Percentiles rank a stretch among this genome's conserved stretches.
phyloP scores from a whole-genome alignment of 345 rosid genomes.

The Excoecaria agallocha region DNA sequence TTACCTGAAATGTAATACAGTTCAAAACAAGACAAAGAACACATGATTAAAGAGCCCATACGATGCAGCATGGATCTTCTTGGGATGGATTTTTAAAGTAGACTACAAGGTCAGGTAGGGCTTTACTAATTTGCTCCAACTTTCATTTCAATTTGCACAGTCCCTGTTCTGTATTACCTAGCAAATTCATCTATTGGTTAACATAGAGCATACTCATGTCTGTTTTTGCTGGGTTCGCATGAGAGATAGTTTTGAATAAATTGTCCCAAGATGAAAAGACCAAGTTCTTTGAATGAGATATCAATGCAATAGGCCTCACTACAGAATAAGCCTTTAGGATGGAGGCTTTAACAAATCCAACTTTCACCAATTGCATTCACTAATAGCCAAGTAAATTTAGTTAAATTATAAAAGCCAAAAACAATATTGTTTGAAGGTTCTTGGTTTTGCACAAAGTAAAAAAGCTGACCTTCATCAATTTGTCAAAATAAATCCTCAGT shows the following conservation, averaged over 20 bases:
- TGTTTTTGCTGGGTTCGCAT: not conserved
- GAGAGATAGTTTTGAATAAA: not conserved
- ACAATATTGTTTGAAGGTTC: not conserved
- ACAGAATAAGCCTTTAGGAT: not conserved
- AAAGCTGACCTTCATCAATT: too few relatives aligned
- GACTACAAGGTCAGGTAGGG: not conserved
- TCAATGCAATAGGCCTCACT: not conserved
- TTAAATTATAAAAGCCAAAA: not conserved
- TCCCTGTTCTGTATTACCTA: too few relatives aligned
- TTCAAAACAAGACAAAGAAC: not conserved
- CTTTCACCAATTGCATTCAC: not conserved
- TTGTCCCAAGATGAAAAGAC: not conserved
- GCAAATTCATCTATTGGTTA: not conserved
- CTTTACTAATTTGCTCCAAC: not conserved
- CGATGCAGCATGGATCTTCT: not conserved
- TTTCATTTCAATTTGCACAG: not conserved
- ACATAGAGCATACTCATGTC: not conserved
- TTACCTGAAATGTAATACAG: not conserved
- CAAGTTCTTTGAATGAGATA: not conserved
- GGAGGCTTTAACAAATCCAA: slow-evolving; percentile 1
- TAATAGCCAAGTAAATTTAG: not conserved
- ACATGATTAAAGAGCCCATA: not conserved
- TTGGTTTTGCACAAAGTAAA: too few relatives aligned
- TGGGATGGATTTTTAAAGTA: not conserved
- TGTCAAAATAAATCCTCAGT: too few relatives aligned